Evolutionary conservation across 2,329 filamentous ascomycete genomes (phyloP), one percentile per base, ranked within the genome.

Genomic region (Arthrobotrys musiformis): DNA sequence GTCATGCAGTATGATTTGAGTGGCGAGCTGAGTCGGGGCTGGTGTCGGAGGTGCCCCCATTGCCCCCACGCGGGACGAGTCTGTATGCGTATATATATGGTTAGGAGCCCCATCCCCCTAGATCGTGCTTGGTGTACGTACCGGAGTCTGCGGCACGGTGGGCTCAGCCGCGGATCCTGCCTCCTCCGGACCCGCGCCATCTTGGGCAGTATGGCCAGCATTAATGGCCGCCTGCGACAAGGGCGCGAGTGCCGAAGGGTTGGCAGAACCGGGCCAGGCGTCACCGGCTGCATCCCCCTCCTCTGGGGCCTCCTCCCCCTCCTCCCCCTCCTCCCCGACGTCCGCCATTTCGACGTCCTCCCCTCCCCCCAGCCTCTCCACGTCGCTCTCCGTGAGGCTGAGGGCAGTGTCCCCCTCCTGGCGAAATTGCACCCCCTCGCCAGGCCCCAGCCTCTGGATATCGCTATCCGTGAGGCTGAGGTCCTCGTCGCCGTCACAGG

Each of bases 141-240:
- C 66, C 42, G 56, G 67, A 44, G 67, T 70, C 28, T 70, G 40
- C 54, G 54, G 54, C 54, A 24, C 30, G 54, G 40, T 26, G 54
- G 54, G 13, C 22, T 2, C 5, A 22, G 56, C 22, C 35, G 15
- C 24, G 40, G 44, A 33, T 54, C 22, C 15, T 54, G 42, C 15
- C 11, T 37, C 40, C n/a, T 56, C 46, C 35, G 48, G 48, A 3
- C 46, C 17, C 35, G 24, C 54, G 46, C 17, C 62, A n/a, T 11
- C 35, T n/a, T 30, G 48, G 15, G 46, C 64, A 68, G 48, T 46
- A 24, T 68, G 63, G n/a, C 64, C 56, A 35, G 72, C 72, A 70
- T 76, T 76, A 66, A 76, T 61, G 26, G 72, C 72, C 8, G 72
- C 72, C 17, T 61, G 63, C 13, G 72, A 76, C 58, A 76, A 56